Evolutionary conservation across 305 asterid species (phyloP).

Genomic region (Nicotiana rustica): DNA sequence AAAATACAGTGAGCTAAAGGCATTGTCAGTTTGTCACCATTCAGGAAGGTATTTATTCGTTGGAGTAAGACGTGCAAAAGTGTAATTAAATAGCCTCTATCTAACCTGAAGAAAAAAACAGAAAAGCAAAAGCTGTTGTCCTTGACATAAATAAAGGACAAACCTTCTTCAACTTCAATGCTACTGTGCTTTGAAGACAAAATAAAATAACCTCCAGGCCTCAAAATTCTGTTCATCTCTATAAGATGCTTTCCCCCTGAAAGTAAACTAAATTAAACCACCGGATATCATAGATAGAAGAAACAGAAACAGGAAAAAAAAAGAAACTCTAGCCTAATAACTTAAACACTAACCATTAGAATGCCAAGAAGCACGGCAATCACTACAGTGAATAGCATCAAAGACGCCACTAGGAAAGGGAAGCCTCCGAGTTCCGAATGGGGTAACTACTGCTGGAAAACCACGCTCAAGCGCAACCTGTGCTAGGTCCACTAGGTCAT

Average conservation of each 20-base stretch:
- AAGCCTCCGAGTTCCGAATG: conserved; percentile 72
- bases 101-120: conserved; percentile 4
- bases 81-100: neutral
- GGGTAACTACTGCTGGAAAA: conserved; percentile 83
- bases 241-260: conserved; percentile 89
- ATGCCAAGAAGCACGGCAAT: conserved; percentile 83
- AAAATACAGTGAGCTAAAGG: conserved; percentile 10
- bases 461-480: conserved; percentile 95
- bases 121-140: conserved; percentile 7
- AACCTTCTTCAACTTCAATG: conserved; percentile 93
- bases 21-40: neutral
- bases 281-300: conserved; percentile 7
- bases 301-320: conserved; percentile 33
- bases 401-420: conserved; percentile 96
- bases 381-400: conserved; percentile 89
- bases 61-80: neutral
- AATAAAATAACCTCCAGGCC: conserved; percentile 96
- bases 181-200: conserved; percentile 75
- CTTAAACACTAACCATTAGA: conserved; percentile 65
- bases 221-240: conserved; percentile 91
- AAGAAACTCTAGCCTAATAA: neutral
- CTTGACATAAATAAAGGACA: conserved; percentile 40
- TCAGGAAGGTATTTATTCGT: conserved; percentile 2
- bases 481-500: conserved; percentile 82
- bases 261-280: conserved; percentile 31